These are phyloP conservation scores for Zygoascus hellenicus DNA, from an alignment of 1,139 yeast species.

Conservation along the genomic window DNA sequence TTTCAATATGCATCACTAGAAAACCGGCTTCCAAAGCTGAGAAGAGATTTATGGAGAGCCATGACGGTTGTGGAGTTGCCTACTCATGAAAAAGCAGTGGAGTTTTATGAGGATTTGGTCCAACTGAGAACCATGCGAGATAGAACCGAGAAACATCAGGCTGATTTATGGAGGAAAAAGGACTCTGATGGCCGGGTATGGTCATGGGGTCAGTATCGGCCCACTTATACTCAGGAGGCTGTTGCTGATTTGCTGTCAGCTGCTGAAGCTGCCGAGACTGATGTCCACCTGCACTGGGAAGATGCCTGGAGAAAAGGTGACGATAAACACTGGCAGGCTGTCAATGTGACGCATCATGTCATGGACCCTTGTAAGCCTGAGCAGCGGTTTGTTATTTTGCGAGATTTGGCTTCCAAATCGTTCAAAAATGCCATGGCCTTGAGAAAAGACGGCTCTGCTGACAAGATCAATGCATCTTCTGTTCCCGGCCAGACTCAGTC, in stretches of 20 bases:
- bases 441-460: constrained; percentile 7
- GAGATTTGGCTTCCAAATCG: constrained; percentile 42
- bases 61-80: constrained; percentile 79
- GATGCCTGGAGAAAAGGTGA: constrained; percentile 82
- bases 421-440: constrained; percentile 4
- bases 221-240: constrained; percentile 86
- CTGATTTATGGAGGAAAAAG: constrained; percentile 65
- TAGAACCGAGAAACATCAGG: constrained; percentile 50
- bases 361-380: constrained; percentile 60
- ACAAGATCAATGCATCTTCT: constrained; percentile 4
- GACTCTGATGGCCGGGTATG: constrained; percentile 33
- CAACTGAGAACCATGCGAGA: constrained; percentile 72
- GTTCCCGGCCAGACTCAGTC: background rate
- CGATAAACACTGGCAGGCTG: constrained; percentile 52
- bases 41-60: constrained; percentile 86
- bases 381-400: constrained; percentile 58
- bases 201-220: constrained; percentile 56
- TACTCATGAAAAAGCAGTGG: constrained; percentile 59
- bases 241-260: constrained; percentile 79
- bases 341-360: constrained; percentile 49
- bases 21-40: constrained; percentile 61
- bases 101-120: constrained; percentile 69
- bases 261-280: constrained; percentile 49
- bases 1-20: constrained; percentile 50
- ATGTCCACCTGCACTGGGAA: constrained; percentile 68